Base-by-base conservation (phyloP, 129 eudicot species). In the Heracleum sosnowskyi region DNA sequence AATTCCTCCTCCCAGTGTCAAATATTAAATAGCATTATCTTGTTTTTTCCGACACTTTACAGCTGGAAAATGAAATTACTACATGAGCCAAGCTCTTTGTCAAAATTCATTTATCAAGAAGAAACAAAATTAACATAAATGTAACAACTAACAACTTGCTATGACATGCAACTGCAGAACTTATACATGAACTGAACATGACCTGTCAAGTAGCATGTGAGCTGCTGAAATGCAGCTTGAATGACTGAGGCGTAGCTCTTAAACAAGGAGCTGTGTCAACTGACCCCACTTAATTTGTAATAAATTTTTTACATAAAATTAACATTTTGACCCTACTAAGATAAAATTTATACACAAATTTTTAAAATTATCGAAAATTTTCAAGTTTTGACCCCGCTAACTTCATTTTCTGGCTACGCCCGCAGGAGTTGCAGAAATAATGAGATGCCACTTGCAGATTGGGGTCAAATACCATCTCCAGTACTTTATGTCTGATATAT, bases 391-490 rank as follows among this genome's bases (percentile, higher is more conserved):
- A 40, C 8, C 44, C 44, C 44, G 44, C 44, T 40, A 40, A 40
- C 44, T 40, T 40, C 7, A 40, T 5, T 40, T 40, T 40, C 10
- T 40, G 44, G 8, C 44, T 40, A 47, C 22, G 4, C 22, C 55
- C 22, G 33, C 17, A n/a, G 16, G 12, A n/a, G 33, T 60, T 60
- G 33, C 68, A 60, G 68, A 57, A 10, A 57, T 55, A 57, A 57
- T 57, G 64, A 57, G 64, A 60, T 26, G 33, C 68, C 68, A n/a
- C 68, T 60, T 60, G 33, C 68, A n/a, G 68, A 33, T n/a, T 60
- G 33, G 68, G 17, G 33, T 60, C 68, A 26, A 60, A 60, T 60
- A 8, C 66, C 60, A 18, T 51, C 22, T 5, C 53, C 53, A 16
- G 57, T 49, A 49, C 20, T 18, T 22, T 46, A 0, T 49, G 4